phyloP scores from a whole-genome alignment of 441 rosid genomes.

The Aquilaria agallochum region DNA sequence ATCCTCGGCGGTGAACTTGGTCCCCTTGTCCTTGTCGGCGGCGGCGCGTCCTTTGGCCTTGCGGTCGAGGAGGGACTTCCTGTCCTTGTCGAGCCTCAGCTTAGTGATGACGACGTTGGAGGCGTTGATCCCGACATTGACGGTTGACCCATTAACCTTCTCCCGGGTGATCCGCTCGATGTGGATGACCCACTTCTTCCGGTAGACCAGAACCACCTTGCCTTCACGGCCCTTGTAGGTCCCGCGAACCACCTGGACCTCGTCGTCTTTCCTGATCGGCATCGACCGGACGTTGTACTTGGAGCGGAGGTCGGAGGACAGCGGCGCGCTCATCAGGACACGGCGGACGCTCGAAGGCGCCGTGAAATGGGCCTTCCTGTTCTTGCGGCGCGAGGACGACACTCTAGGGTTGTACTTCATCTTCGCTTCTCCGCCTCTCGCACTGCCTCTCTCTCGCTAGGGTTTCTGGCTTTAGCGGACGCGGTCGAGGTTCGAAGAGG shows the following conservation, averaged over 20 bases:
- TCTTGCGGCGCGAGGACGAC: conserved; percentile 59
- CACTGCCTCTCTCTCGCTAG: neutral
- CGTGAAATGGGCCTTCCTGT: conserved; percentile 56
- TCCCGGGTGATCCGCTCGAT: conserved; percentile 62
- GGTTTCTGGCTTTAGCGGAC: neutral
- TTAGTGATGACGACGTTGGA: conserved; percentile 59
- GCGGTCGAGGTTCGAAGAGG: too few relatives aligned
- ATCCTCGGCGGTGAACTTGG: conserved; percentile 55
- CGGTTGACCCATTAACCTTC: conserved; percentile 65
- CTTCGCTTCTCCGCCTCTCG: neutral
- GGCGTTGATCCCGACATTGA: conserved; percentile 55
- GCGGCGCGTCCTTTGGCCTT: conserved; percentile 63
- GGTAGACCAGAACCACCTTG: conserved; percentile 56
- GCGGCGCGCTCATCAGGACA: conserved; percentile 51
- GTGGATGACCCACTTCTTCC: conserved; percentile 68
- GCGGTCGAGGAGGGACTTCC: conserved; percentile 50
- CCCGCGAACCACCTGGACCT: conserved; percentile 58
- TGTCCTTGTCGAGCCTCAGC: conserved; percentile 58
- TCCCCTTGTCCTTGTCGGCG: conserved; percentile 63
- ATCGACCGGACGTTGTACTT: conserved; percentile 58
- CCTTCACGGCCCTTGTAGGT: conserved; percentile 70
- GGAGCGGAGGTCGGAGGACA: conserved; percentile 48
- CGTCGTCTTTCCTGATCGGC: conserved; percentile 64
- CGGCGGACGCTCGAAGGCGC: conserved; percentile 60
- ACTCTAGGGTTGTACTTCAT: conserved; percentile 64